A percentile compares a stretch with the other conserved stretches of the same genome.
Conservation (phyloP, 306 rosid genomes). For the peach (Prunus persica) region Prunus_persica_NCBIv2 NC_034016.1:18493501-18494000, state of each 20-base stretch:
- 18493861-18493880: constrained; percentile 60
- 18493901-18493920: constrained; percentile 38
- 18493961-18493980: constrained; percentile 75
- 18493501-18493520: too few relatives aligned
- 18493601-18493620: too few relatives aligned
- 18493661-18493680: constrained; percentile 9
- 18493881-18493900: constrained; percentile 52
- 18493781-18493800: constrained; percentile 45
- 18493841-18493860: constrained; percentile 54
- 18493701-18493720: constrained; percentile 47
- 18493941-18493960: constrained; percentile 53
- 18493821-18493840: constrained; percentile 59
- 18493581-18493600: too few relatives aligned
- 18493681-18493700: constrained; percentile 46
- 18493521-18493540: too few relatives aligned
- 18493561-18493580: too few relatives aligned
- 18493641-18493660: not conserved
- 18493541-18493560: too few relatives aligned
- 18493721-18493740: constrained; percentile 44
- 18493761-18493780: constrained; percentile 20
- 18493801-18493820: constrained; percentile 65
- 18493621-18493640: too few relatives aligned
- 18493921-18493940: constrained; percentile 42
- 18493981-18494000: constrained; percentile 65
- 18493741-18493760: constrained; percentile 25